Base-by-base conservation (phyloP, 495 filamentous ascomycete genomes). In the Platismatia glauca region DNA sequence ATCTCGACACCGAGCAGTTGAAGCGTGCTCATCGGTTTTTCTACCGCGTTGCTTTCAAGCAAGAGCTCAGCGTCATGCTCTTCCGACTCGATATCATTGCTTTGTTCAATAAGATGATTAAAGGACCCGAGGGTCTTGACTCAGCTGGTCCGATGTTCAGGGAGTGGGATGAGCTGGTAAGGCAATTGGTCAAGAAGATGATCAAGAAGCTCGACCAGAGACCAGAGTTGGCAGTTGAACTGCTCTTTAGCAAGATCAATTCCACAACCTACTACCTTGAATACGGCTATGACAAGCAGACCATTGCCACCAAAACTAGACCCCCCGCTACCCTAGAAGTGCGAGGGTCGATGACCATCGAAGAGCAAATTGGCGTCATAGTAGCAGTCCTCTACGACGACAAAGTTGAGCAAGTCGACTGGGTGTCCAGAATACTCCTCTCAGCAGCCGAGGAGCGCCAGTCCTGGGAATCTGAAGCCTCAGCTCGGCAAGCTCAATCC, bases 11-110 rank as follows among this genome's bases (percentile, higher is more conserved):
- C 3, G 78, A 84, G 46, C 95, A 97, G 71, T 76, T 97, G 56
- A 99, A 98, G 75, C 85, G 95, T 6, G 89, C 87, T 29, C 93
- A 97, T 74, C 89, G 94, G 12, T 97, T 94, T 68, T 93, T 99
- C 73, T 93, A 97, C 66, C 86, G 94, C 2, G 82, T 95, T 48
- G 92, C 91, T 7, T 97, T 97, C 79, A 97, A 97, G 74, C 86
- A 91, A 69, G 90, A 95, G 52, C 85, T 94, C 77, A 86, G 85
- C 62, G 86, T 95, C 16, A 80, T 97, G 73, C 80, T 99, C 4
- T 96, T 90, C 70, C 85, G 95, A 7, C 76, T 96, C 4, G 95
- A 97, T 68, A 95, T 96, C 18, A 83, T 99, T 60, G 84, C 86
- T 44, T 79, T 97, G 18, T 87, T 99, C 55, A 85, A 96, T 67